Evolutionary conservation across 805 yeast species (phyloP).

Genomic region (Isabelozyma heimii): DNA sequence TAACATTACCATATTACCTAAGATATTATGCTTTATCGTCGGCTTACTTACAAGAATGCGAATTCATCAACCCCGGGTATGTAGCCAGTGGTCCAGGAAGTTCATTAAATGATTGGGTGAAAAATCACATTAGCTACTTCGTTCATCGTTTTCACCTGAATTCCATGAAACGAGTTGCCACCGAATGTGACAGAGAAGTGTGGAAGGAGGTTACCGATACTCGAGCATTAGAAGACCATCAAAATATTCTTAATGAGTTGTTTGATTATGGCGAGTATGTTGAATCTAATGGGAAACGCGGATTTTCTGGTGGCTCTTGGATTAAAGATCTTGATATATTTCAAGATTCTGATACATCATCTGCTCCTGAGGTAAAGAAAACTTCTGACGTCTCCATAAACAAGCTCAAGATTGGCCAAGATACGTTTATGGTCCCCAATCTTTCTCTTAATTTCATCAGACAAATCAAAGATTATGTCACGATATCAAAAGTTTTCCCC

Average conservation of each 20-base stretch:
- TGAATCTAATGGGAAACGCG: slow-evolving; percentile 14
- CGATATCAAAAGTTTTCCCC: slow-evolving; percentile 57
- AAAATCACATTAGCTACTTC: slow-evolving; percentile 63
- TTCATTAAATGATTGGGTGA: slow-evolving; percentile 60
- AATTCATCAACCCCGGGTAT: slow-evolving; percentile 69
- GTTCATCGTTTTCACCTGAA: slow-evolving; percentile 53
- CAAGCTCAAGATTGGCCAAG: slow-evolving; percentile 13
- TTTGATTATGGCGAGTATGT: slow-evolving; percentile 21
- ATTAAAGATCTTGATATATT: slow-evolving; percentile 20
- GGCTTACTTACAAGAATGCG: slow-evolving; percentile 78
- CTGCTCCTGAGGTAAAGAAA: neutral
- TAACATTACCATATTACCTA: slow-evolving; percentile 60
- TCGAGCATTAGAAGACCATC: slow-evolving; percentile 25
- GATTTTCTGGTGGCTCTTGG: slow-evolving; percentile 29
- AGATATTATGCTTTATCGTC: slow-evolving; percentile 64
- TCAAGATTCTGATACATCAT: slow-evolving; percentile 4
- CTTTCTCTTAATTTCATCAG: slow-evolving; percentile 18
- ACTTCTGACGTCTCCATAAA: neutral
- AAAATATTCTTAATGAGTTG: slow-evolving; percentile 21
- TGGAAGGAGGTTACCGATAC: slow-evolving; percentile 78
- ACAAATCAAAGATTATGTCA: slow-evolving; percentile 50
- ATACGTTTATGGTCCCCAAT: slow-evolving; percentile 28
- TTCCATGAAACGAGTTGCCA: slow-evolving; percentile 44
- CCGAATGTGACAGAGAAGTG: slow-evolving; percentile 59
- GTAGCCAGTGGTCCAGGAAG: slow-evolving; percentile 49